Evolutionary conservation across 305 asterid genomes (phyloP).

Genomic region (Vinca major): DNA sequence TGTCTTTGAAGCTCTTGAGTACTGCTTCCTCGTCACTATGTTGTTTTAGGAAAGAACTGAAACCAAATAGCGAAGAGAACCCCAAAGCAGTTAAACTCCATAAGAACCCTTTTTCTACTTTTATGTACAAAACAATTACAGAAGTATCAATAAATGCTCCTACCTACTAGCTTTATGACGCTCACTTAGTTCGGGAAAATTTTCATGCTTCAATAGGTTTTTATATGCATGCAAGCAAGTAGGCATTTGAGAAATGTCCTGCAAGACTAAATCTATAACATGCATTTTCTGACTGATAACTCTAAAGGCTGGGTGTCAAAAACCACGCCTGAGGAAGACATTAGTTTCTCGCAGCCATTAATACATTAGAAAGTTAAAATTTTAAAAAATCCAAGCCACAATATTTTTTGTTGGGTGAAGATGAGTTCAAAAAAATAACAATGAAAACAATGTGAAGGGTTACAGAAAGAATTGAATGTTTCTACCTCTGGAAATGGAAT

Average conservation of each 20-base stretch:
- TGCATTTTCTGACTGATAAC: not conserved
- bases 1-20: constrained; percentile 82
- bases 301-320: too few relatives aligned
- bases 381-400: not conserved
- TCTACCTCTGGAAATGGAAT: constrained; percentile 61
- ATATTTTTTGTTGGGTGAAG: not conserved
- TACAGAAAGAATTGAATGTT: constrained; percentile 9
- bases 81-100: not conserved
- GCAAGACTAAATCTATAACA: not conserved
- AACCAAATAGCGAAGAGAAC: not conserved
- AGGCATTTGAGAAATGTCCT: not conserved
- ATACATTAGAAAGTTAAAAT: not conserved
- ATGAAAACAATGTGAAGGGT: not conserved
- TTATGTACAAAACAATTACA: not conserved
- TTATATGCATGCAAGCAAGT: too few relatives aligned
- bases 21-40: constrained; percentile 83
- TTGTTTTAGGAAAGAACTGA: constrained; percentile 81
- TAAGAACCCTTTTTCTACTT: not conserved
- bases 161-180: not conserved
- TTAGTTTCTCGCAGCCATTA: not conserved
- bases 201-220: not conserved
- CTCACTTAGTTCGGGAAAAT: not conserved
- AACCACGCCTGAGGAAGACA: not conserved
- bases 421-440: not conserved
- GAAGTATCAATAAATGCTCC: not conserved